Percentiles rank a stretch among this genome's conserved stretches.
Conservation (phyloP, 2,329 filamentous ascomycete genomes). For the Aspergillus novofumigatus region DNA sequence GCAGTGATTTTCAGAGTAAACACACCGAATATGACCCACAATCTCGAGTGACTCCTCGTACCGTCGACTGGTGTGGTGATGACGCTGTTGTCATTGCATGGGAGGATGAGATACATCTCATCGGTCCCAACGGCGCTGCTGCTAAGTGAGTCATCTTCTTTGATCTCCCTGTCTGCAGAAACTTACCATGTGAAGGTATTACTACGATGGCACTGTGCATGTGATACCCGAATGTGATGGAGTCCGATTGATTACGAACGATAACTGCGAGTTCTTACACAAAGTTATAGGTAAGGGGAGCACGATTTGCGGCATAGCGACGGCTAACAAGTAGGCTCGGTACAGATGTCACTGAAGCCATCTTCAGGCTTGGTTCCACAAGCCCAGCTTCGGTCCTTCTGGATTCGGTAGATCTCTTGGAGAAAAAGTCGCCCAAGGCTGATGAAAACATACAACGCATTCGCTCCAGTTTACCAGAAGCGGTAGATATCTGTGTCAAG, state of each 20-base stretch:
- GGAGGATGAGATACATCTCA: constrained; percentile 95
- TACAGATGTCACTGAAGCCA: constrained; percentile 71
- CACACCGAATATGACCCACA: constrained; percentile 88
- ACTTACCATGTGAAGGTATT: constrained; percentile 56
- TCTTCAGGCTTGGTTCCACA: constrained; percentile 83
- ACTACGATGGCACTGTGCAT: constrained; percentile 88
- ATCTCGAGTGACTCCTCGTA: constrained; percentile 77
- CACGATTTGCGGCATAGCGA: not conserved
- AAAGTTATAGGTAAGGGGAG: constrained; percentile 65
- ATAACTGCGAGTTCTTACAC: constrained; percentile 96
- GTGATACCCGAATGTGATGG: constrained; percentile 84
- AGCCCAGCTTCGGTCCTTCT: constrained; percentile 88
- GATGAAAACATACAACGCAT: constrained; percentile 98
- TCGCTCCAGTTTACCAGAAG: constrained; percentile 78
- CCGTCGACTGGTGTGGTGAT: constrained; percentile 93
- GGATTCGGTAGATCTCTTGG: constrained; percentile 85
- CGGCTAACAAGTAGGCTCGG: constrained; percentile 2
- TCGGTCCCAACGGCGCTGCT: constrained; percentile 76
- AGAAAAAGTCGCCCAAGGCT: constrained; percentile 91
- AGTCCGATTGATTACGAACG: constrained; percentile 83
- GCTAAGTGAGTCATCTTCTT: constrained; percentile 47
- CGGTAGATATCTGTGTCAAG: constrained; percentile 88
- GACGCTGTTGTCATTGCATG: constrained; percentile 90
- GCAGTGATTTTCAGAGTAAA: constrained; percentile 89
- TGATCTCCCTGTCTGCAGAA: not conserved